Base-by-base conservation (phyloP, 768 basidiomycete species). In the Gloeostereum incarnatum region DNA sequence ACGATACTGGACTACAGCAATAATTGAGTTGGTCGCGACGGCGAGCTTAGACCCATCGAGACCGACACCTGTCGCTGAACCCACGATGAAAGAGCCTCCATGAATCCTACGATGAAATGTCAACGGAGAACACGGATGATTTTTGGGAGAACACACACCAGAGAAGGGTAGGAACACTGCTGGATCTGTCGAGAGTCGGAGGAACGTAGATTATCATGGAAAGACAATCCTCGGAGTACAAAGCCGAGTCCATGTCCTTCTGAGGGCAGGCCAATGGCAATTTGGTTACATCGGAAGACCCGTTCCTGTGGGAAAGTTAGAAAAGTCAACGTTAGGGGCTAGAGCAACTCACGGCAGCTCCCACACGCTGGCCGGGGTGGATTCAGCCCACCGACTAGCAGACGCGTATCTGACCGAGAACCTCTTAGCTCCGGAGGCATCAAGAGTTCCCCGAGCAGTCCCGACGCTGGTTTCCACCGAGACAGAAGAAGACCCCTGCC, bases 1-100 rank as follows among this genome's bases (percentile, higher is more conserved):
- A 36, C 90, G 76, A 51, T 92, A 90, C 54, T 92, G 89, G 19
- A 89, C 63, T 11, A 87, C 78, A 6, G 78, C 80, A 13, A 92
- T 85, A 39, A 92, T 79, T 4, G 86, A 80, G 33, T 75, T 67
- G 5, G 82, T 82, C 1, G 73, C 71, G 18, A 68, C 50, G 1
- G 88, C 87, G 11, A 92, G 71, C 3, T 68, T 72, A 5, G 83
- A 81, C 1, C 86, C 89, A 54, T 90, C 84, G 8, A 94, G 60
- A 21, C 79, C 85, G 10, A 82, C 69, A 18, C 63, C 74, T 6
- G 75, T 78, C 3, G 83, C 79, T 26, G 80, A 80, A 5, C 91
- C 88, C 3, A 63, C 48, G 35, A 73, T 59, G 55, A 84, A 87
- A 0, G 88, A 89, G 16, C 91, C 90, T 7, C 90, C 91, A 46